phyloP scores from a whole-genome alignment of 352 stramenopile genomes.

The Globisporangium canariense region DNA sequence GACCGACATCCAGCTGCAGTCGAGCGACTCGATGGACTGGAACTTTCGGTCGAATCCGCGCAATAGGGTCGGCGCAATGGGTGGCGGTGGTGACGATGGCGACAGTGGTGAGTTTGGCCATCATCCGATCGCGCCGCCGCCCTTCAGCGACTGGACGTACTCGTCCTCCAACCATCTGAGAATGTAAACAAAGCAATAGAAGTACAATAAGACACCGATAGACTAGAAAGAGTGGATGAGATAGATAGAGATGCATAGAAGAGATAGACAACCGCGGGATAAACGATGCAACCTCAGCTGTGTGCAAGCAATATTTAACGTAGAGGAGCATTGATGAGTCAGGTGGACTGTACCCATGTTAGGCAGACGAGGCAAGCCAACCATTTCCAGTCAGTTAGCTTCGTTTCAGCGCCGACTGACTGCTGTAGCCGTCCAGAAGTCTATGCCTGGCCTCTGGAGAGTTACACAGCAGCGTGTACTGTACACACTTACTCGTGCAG shows the following conservation, averaged over 20 bases:
- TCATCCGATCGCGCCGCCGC: not conserved
- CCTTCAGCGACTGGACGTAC: constrained; percentile 19
- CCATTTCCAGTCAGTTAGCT: no score
- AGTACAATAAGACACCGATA: not conserved
- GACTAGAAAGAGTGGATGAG: not conserved
- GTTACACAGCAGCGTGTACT: not conserved
- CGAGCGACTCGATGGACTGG: constrained; percentile 17
- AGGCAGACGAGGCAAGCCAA: not conserved
- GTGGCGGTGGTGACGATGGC: not conserved
- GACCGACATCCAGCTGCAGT: constrained; percentile 1
- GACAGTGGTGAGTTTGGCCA: constrained; percentile 3
- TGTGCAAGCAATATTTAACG: not conserved
- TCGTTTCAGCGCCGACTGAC: not conserved
- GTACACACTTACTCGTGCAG: no score
- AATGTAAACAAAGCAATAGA: not conserved
- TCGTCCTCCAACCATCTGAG: constrained; percentile 15
- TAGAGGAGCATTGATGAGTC: not conserved
- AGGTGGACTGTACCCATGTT: not conserved
- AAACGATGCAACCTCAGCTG: not conserved
- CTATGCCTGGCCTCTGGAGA: not conserved
- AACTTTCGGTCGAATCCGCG: constrained; percentile 18
- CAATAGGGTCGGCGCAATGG: not conserved
- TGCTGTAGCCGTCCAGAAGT: not conserved
- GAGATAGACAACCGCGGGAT: not conserved
- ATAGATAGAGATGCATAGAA: not conserved